Conservation (phyloP, 176 grass and related monocot genomes). For the Eremochloa ophiuroides region DNA sequence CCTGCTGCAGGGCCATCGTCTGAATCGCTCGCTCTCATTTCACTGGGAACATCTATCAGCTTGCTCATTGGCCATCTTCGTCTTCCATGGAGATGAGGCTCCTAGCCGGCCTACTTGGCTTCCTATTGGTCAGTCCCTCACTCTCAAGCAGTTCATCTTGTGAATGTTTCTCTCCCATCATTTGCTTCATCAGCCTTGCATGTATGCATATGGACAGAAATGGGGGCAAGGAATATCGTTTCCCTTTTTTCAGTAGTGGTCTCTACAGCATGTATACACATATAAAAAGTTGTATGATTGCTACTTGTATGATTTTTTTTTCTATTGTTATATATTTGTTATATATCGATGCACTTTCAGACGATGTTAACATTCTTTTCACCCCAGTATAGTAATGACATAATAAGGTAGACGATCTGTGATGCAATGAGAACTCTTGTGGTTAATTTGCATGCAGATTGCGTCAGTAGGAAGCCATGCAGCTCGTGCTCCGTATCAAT, state of each 20-base stretch:
- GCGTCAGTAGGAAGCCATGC: conserved; percentile 52
- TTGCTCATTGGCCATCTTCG: conserved; percentile 18
- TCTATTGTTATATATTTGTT: too few species aligned
- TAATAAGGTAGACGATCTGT: background rate
- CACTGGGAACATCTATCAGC: background rate
- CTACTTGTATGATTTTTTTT: background rate
- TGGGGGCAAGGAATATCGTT: background rate
- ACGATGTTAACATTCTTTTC: background rate
- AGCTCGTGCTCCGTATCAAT: conserved; percentile 40
- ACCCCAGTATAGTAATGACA: background rate
- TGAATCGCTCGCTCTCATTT: background rate
- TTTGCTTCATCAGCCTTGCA: background rate
- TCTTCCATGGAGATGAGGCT: conserved; percentile 31
- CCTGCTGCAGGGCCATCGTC: conserved; percentile 15
- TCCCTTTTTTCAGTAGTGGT: background rate
- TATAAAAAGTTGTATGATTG: background rate
- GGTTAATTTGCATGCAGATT: conserved; percentile 28
- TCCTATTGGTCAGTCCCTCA: conserved; percentile 49
- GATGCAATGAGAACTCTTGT: background rate
- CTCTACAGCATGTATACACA: too few species aligned
- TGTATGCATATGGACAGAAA: background rate
- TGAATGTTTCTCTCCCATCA: background rate
- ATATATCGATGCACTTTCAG: background rate
- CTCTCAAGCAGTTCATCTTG: background rate
- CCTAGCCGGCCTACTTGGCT: conserved; percentile 24